phyloP scores from a whole-genome alignment of 1,284 basidiomycete genomes.

The Lentinus polychrous region DNA sequence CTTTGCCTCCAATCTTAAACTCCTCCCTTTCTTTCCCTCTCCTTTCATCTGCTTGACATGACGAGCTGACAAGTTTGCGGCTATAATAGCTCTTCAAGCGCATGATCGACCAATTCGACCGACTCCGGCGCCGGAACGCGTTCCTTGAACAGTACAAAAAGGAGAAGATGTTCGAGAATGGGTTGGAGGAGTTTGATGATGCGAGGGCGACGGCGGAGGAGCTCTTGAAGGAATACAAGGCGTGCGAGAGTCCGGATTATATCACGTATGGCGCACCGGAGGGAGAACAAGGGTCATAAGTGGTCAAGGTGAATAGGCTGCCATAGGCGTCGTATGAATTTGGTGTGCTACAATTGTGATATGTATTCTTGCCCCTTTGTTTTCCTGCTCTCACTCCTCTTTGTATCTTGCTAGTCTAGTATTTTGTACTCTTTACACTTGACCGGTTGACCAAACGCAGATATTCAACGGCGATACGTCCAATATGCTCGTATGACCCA shows the following conservation, averaged over 20 bases:
- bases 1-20: neutral
- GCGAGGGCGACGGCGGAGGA: conserved; percentile 83
- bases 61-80: neutral
- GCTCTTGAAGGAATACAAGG: conserved; percentile 85
- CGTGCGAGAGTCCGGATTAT: conserved; percentile 89
- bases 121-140: conserved; percentile 83
- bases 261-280: conserved; percentile 49
- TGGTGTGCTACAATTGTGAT: too few species aligned
- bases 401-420: too few species aligned
- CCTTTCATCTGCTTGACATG: neutral
- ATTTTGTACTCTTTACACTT: too few species aligned
- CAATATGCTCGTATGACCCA: too few species aligned
- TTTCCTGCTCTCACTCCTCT: too few species aligned
- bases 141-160: conserved; percentile 98
- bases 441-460: too few species aligned
- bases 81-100: conserved; percentile 80
- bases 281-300: conserved; percentile 9
- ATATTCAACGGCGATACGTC: too few species aligned
- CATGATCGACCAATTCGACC: conserved; percentile 94
- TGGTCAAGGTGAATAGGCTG: too few species aligned
- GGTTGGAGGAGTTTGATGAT: conserved; percentile 92
- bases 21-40: neutral
- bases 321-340: too few species aligned
- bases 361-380: too few species aligned
- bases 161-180: conserved; percentile 89